A percentile compares a stretch with the other conserved stretches of the same genome.
phyloP scores from a whole-genome alignment of 768 basidiomycete species.

The Strobilomyces echinocephalus region DNA sequence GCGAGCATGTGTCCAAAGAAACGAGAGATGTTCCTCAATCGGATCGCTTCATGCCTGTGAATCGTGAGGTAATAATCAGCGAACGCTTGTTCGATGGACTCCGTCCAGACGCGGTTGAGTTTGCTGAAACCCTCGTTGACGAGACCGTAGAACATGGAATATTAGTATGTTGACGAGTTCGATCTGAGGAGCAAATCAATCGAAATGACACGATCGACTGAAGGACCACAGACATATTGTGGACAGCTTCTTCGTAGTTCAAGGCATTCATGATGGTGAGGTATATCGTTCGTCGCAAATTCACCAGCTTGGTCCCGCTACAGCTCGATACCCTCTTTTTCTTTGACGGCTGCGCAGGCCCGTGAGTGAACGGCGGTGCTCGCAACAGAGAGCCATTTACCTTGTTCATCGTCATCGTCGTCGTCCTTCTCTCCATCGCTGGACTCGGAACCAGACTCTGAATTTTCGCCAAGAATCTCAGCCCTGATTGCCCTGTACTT shows the following conservation, averaged over 20 bases:
- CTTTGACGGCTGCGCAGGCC: slow-evolving; percentile 50
- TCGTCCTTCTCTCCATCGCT: slow-evolving; percentile 56
- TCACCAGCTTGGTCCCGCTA: slow-evolving; percentile 94
- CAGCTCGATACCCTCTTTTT: slow-evolving; percentile 84
- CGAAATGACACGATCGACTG: no score
- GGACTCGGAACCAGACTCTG: slow-evolving; percentile 60
- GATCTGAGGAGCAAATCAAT: no score
- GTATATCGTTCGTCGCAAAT: slow-evolving; percentile 90
- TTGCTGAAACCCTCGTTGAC: slow-evolving; percentile 96
- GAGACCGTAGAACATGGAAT: slow-evolving; percentile 39
- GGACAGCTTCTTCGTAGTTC: slow-evolving; percentile 97
- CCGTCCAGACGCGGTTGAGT: slow-evolving; percentile 92
- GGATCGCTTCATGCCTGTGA: slow-evolving; percentile 98
- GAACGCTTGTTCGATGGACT: slow-evolving; percentile 84
- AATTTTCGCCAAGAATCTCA: slow-evolving; percentile 91
- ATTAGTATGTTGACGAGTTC: no score
- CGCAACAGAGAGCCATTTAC: background rate
- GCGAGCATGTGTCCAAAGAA: slow-evolving; percentile 93
- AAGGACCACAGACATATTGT: slow-evolving; percentile 55
- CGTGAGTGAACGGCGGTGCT: slow-evolving; percentile 27
- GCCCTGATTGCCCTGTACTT: slow-evolving; percentile 87
- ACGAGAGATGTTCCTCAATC: slow-evolving; percentile 92
- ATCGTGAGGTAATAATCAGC: slow-evolving; percentile 89
- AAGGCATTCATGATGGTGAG: slow-evolving; percentile 98
- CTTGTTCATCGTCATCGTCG: slow-evolving; percentile 50